Percentiles rank a stretch among this genome's conserved stretches.
Evolutionary conservation across 352 stramenopile species (phyloP).

Genomic region (Phytophthora cryptogea): DNA sequence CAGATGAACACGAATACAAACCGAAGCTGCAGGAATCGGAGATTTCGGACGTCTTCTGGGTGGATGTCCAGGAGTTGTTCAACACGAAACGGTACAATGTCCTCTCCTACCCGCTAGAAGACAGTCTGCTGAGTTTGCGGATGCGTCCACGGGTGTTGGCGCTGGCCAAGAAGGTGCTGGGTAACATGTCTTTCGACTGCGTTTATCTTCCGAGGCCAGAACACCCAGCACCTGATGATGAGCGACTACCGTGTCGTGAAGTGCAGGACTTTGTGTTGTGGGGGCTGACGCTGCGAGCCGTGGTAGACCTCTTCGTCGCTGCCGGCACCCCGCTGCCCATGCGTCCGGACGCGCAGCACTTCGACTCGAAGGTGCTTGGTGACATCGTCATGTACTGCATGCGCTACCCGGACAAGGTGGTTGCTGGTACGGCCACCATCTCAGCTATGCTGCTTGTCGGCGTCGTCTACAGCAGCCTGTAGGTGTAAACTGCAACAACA

Average conservation of each 20-base stretch:
- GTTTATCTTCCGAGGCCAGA: slow-evolving; percentile 78
- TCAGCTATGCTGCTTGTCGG: slow-evolving; percentile 49
- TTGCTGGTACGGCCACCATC: slow-evolving; percentile 47
- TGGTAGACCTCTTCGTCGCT: slow-evolving; percentile 53
- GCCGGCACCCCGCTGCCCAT: slow-evolving; percentile 53
- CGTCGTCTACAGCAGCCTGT: slow-evolving; percentile 48
- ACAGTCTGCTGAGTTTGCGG: slow-evolving; percentile 52
- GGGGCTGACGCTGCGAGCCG: slow-evolving; percentile 78
- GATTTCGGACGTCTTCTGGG: slow-evolving; percentile 83
- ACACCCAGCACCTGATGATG: slow-evolving; percentile 43
- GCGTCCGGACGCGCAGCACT: slow-evolving; percentile 53
- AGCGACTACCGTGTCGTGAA: slow-evolving; percentile 40
- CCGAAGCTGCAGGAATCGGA: slow-evolving; percentile 64
- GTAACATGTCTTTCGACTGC: slow-evolving; percentile 65
- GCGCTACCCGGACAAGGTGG: slow-evolving; percentile 53
- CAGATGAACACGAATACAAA: slow-evolving; percentile 51
- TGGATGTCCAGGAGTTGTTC: slow-evolving; percentile 80
- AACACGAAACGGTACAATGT: slow-evolving; percentile 57
- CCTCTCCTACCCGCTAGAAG: slow-evolving; percentile 62
- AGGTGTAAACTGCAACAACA: slow-evolving; percentile 3
- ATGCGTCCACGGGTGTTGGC: slow-evolving; percentile 39
- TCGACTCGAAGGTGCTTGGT: slow-evolving; percentile 58
- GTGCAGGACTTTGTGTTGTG: slow-evolving; percentile 84
- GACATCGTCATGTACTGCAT: slow-evolving; percentile 56
- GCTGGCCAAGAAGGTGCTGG: slow-evolving; percentile 43